phyloP scores from a whole-genome alignment of 192 early-diverging fungal species.

The Funneliformis geosporum region DNA sequence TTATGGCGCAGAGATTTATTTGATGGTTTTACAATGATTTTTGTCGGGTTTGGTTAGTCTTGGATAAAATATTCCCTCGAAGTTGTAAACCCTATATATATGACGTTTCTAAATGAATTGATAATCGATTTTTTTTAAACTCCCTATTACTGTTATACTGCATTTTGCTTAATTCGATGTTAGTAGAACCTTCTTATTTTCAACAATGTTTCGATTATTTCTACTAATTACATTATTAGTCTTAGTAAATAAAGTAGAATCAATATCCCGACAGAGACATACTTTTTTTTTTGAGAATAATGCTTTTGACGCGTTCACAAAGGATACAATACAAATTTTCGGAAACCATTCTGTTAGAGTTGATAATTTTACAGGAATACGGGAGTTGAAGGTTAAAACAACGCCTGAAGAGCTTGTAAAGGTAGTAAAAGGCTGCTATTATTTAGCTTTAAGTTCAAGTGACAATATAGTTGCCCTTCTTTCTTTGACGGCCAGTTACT shows the following conservation, averaged over 20 bases:
- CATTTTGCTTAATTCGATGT: too few relatives aligned
- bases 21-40: too few relatives aligned
- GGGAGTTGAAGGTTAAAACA: not conserved
- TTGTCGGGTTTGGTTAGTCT: too few relatives aligned
- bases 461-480: not conserved
- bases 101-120: too few relatives aligned
- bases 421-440: not conserved
- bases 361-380: constrained; percentile 1
- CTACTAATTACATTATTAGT: not conserved
- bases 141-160: too few relatives aligned
- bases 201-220: not conserved
- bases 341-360: not conserved
- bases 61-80: too few relatives aligned
- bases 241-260: not conserved
- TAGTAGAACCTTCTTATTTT: not conserved
- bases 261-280: not conserved
- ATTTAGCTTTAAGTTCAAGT: not conserved
- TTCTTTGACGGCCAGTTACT: not conserved
- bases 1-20: too few relatives aligned
- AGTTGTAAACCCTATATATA: too few relatives aligned
- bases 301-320: not conserved
- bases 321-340: not conserved
- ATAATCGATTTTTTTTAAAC: too few relatives aligned
- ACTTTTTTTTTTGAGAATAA: constrained; percentile 2
- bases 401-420: not conserved